Evolutionary conservation across 305 asterid genomes (phyloP), one percentile per base, ranked within the genome.

Genomic region (Fraxinus xanthoxyloides): DNA sequence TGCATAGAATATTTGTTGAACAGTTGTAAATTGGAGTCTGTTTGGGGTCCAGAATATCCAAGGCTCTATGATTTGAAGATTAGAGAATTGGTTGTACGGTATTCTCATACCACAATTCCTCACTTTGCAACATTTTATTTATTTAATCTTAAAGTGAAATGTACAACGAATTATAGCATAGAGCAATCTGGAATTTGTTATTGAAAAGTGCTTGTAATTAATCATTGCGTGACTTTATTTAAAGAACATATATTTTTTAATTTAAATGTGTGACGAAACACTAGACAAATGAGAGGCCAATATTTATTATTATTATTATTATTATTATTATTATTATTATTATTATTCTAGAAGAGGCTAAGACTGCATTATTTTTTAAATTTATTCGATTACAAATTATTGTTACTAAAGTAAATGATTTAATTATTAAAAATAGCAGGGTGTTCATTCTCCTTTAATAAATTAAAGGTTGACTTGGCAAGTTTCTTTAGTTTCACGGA

Each of bases 1-100:
- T 28, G 70, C 28, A 21, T 43, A 48, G 70, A 83, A 67, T 73
- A 38, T 51, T 72, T 38, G 80, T 54, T 72, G 65, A 77, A 78
- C 3, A 67, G 34, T 48, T 72, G 51, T 48, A 56, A 78, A 26
- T 7, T 63, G 75, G 36, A 12, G 21, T 51, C 26, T 69, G 48
- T 35, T 17, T 46, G 73, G 72, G 72, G 40, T 6, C 43, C 12
- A 69, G 7, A 19, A 75, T 21, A 77, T 30, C 46, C 23, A 67
- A 30, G 26, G 70, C 63, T 80, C 32, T 36, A 70, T 84, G 32
- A 84, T 76, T 56, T 19, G 30, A 31, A 34, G 43, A 6, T 56
- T 8, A 5, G 23, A n/a, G 26, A 63, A 63, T 63, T 21, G 35
- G n/a, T 65, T 9, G 73, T 26, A 65, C 73, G 19, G 73, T 65